A percentile compares a stretch with the other conserved stretches of the same genome.
phyloP scores from a whole-genome alignment of 2,329 filamentous ascomycete genomes.

The Epichloe brachyelytri region DNA sequence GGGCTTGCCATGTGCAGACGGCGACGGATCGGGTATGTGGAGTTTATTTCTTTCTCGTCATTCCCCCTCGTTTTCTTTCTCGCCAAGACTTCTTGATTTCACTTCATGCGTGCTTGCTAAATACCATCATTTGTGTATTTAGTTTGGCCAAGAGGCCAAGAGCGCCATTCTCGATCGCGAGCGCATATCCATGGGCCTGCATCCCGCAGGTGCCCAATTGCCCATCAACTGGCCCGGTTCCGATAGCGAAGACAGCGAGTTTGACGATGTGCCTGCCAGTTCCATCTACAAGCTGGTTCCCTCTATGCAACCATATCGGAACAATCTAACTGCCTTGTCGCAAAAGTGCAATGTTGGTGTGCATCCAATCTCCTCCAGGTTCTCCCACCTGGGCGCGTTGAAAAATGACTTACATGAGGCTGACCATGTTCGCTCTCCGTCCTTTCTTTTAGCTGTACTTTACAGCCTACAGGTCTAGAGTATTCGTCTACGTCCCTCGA shows the following conservation, averaged over 20 bases:
- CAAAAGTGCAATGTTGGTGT: slow-evolving; percentile 38
- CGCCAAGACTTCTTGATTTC: too few species aligned
- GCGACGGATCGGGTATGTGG: slow-evolving; percentile 23
- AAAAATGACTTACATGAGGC: neutral
- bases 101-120: neutral
- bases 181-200: slow-evolving; percentile 10
- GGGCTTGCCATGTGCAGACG: slow-evolving; percentile 25
- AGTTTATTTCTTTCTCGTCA: neutral
- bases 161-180: slow-evolving; percentile 23
- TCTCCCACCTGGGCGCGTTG: too few species aligned
- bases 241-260: slow-evolving; percentile 11
- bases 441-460: slow-evolving; percentile 40
- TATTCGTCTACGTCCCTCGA: slow-evolving; percentile 43
- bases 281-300: slow-evolving; percentile 20
- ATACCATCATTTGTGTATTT: neutral
- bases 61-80: too few species aligned
- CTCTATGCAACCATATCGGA: slow-evolving; percentile 28
- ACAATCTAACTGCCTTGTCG: slow-evolving; percentile 46
- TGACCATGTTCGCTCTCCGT: neutral
- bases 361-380: neutral
- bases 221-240: slow-evolving; percentile 18
- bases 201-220: slow-evolving; percentile 6
- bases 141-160: slow-evolving; percentile 26
- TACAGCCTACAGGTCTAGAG: slow-evolving; percentile 40
- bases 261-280: slow-evolving; percentile 5